Evolutionary conservation across 2,329 filamentous ascomycete genomes (phyloP).

Genomic region (Colletotrichum plurivorum): DNA sequence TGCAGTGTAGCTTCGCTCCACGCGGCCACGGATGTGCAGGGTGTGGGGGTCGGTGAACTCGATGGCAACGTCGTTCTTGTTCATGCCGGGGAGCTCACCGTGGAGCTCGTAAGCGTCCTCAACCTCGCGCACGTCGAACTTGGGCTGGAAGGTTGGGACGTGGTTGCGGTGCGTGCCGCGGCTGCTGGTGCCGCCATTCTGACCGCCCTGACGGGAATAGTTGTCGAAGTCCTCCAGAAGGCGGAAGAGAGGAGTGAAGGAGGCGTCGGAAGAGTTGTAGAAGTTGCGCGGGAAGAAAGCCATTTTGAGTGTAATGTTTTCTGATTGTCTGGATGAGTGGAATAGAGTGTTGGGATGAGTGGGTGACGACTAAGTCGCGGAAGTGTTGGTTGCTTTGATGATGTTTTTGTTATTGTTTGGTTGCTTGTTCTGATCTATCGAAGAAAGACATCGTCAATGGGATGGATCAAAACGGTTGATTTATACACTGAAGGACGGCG

Average conservation of each 20-base stretch:
- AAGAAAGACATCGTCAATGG: slow-evolving; percentile 29
- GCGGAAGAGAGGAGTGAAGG: slow-evolving; percentile 74
- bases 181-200: slow-evolving; percentile 42
- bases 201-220: slow-evolving; percentile 60
- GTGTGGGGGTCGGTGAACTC: slow-evolving; percentile 86
- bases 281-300: slow-evolving; percentile 71
- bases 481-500: slow-evolving; percentile 47
- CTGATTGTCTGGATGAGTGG: background rate
- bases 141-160: slow-evolving; percentile 76
- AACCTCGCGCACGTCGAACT: slow-evolving; percentile 84
- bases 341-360: background rate
- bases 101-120: slow-evolving; percentile 80
- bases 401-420: slow-evolving; percentile 37
- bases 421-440: slow-evolving; percentile 46
- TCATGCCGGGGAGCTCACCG: slow-evolving; percentile 83
- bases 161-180: slow-evolving; percentile 44
- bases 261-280: slow-evolving; percentile 61
- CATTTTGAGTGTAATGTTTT: slow-evolving; percentile 61
- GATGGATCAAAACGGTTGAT: slow-evolving; percentile 42
- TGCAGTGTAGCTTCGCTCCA: slow-evolving; percentile 74
- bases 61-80: slow-evolving; percentile 80
- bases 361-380: background rate
- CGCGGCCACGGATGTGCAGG: slow-evolving; percentile 77
- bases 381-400: slow-evolving; percentile 1
- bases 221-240: slow-evolving; percentile 75